Base-by-base conservation (phyloP, 192 early-diverging fungal species). In the Cetraspora pellucida region DNA sequence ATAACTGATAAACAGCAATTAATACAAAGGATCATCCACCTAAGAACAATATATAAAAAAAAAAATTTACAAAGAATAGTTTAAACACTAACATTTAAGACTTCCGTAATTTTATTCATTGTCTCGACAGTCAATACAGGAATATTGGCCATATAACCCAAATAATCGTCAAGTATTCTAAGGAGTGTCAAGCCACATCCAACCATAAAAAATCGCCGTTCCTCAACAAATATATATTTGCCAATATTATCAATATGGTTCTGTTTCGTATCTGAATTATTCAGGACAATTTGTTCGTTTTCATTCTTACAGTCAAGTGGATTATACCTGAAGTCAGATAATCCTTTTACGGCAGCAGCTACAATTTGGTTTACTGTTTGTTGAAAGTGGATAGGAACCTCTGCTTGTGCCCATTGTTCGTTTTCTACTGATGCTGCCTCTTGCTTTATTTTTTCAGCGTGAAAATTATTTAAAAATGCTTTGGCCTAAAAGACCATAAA, bases 321-420 rank as follows among this genome's bases (percentile, higher is more conserved):
- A 66, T 82, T 78, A 64, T 83, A 77, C 49, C 79, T 75, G 43
- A 86, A 85, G 19, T 81, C 86, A n/a, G 82, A 74, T 25, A 84
- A 55, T 70, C 82, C 81, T 55, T 82, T 58, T 0, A 61, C 71
- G 0, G 86, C 84, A n/a, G 88, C 88, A 1, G 86, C 79, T 28
- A 90, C 86, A 13, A 96, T 87, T 50, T 89, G 83, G 30, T 95
- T 88, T 8, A 92, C 91, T 49, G 96, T 93, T 17, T 86, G 80
- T 79, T 99, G 98, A 68, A 96, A 99, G 72, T 97, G 95, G 67
- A 91, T 85, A 1, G 96, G 95, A 21, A 99, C 93, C 70, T 94
- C 94, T 8, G 93, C 90, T 78, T 94, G 94, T 27, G 87, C 85
- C 98, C 98, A 99, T 82, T 97, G 95, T 79, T 99, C 98, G 79